Percentiles rank a stretch among this genome's conserved stretches.
These are phyloP conservation scores for Mucor saturninus DNA, from an alignment of 371 early-diverging fungal species.

Conservation along the genomic window DNA sequence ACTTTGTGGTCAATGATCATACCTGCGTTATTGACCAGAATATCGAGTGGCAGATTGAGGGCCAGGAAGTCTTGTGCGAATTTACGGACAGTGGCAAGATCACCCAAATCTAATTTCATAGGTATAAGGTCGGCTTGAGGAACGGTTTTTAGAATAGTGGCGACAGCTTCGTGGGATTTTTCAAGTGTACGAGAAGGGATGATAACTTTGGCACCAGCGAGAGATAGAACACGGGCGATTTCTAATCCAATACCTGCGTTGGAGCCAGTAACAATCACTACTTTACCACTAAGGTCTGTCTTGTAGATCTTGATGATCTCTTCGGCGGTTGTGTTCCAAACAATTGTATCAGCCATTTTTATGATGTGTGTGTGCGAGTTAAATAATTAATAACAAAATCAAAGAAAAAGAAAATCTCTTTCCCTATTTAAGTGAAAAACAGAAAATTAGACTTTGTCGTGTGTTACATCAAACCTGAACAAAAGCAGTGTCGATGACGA, in stretches of 20 bases:
- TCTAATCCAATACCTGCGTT: slow-evolving; percentile 53
- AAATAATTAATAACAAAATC: no score
- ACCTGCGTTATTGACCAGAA: slow-evolving; percentile 62
- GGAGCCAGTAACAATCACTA: slow-evolving; percentile 73
- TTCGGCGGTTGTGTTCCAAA: not conserved
- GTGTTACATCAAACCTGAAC: no score
- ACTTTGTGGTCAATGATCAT: slow-evolving; percentile 64
- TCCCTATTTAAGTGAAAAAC: no score
- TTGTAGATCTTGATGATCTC: not conserved
- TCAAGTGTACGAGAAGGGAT: slow-evolving; percentile 57
- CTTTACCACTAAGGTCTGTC: slow-evolving; percentile 61
- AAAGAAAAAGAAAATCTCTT: no score
- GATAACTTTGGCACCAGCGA: slow-evolving; percentile 22
- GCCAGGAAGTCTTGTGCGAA: slow-evolving; percentile 54
- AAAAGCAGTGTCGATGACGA: no score
- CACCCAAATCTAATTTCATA: slow-evolving; percentile 60
- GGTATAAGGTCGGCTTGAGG: slow-evolving; percentile 45
- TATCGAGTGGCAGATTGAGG: slow-evolving; percentile 51
- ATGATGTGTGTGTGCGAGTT: no score
- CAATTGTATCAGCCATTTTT: no score
- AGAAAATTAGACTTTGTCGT: no score
- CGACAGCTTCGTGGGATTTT: slow-evolving; percentile 46
- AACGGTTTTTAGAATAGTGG: slow-evolving; percentile 48
- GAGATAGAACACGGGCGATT: slow-evolving; percentile 9
- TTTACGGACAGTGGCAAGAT: slow-evolving; percentile 45